Evolutionary conservation across 805 yeast species (phyloP).

Genomic region (Cyberlindnera nakhonratchasimensis): DNA sequence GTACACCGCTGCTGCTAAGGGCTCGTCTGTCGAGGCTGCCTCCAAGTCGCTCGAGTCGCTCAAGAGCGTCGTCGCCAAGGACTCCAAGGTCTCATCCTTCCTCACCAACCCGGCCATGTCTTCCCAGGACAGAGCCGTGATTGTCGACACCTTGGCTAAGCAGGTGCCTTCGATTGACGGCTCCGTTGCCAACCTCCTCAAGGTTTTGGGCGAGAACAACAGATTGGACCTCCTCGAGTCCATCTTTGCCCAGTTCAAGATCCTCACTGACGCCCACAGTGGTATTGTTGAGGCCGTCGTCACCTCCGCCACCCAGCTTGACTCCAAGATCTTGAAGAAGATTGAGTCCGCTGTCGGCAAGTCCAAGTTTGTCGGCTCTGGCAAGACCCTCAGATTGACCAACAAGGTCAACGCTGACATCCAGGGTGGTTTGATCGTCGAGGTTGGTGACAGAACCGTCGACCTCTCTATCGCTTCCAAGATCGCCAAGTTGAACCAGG

Average conservation of each 20-base stretch:
- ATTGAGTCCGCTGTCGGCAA: constrained; percentile 72
- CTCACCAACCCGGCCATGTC: constrained; percentile 84
- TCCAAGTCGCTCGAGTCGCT: constrained; percentile 61
- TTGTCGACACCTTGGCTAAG: constrained; percentile 56
- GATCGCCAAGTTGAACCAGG: constrained; percentile 85
- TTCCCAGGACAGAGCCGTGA: constrained; percentile 64
- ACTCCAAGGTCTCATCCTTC: constrained; percentile 57
- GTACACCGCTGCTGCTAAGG: constrained; percentile 86
- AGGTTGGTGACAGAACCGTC: constrained; percentile 95
- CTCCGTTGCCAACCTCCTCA: constrained; percentile 73
- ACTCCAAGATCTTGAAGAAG: constrained; percentile 72
- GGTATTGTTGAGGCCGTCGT: constrained; percentile 93
- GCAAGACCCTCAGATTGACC: constrained; percentile 78
- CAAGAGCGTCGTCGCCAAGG: constrained; percentile 51
- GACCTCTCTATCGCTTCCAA: constrained; percentile 85
- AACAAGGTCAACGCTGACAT: constrained; percentile 87
- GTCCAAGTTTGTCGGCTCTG: constrained; percentile 79
- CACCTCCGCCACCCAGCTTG: constrained; percentile 83
- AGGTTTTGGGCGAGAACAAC: constrained; percentile 90
- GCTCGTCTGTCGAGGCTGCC: constrained; percentile 69
- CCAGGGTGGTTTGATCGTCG: constrained; percentile 93
- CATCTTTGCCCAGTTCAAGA: constrained; percentile 67
- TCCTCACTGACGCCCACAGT: constrained; percentile 81
- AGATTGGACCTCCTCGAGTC: constrained; percentile 69
- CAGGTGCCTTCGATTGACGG: constrained; percentile 53